Base-by-base conservation (phyloP, 495 filamentous ascomycete species). In the Parachaetomium inaequale region DNA sequence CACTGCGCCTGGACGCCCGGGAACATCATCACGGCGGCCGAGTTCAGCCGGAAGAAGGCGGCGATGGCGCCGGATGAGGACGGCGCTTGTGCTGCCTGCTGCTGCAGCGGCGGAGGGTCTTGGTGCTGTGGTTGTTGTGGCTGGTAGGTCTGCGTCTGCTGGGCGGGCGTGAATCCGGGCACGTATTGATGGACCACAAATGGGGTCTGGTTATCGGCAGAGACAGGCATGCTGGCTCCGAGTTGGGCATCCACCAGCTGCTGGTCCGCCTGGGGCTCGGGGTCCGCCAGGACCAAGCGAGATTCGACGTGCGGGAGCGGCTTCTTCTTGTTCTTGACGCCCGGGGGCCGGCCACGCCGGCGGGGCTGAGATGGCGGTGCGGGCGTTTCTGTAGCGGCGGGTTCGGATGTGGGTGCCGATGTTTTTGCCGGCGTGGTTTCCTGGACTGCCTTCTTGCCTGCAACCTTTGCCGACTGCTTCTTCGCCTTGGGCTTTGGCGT, bases 1-100 rank as follows among this genome's bases (percentile, higher is more conserved):
- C 89, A 92, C 28, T 63, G 52, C 15, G 79, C 80, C 10, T 76
- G 72, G 12, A 69, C 61, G 1, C 74, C 68, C 31, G 78, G 76
- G 11, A 84, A 67, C 23, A 63, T 51, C 7, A 32, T 56, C 3
- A 76, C 73, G 3, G 84, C 86, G 26, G 78, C 72, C 2, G 81
- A 75, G 62, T 84, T 77, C 15, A 89, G 78, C 17, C 87, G 85
- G 70, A 91, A 85, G 75, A 84, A 91, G 47, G 87, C 80, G 10
- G 84, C 79, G 14, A 85, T 79, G 25, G 79, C 70, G 23, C 40
- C 57, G 25, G 66, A 69, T 53, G 51, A 70, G 32, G 52, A 3
- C 10, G 32, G 21, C 7, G 50, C 61, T 42, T 32, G 31, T 32
- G 31, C 4, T 8, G 31, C 8, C 28, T 58, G 51, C 21, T 61